Conservation (phyloP, 345 rosid genomes). For the Moricandia arvensis region DNA sequence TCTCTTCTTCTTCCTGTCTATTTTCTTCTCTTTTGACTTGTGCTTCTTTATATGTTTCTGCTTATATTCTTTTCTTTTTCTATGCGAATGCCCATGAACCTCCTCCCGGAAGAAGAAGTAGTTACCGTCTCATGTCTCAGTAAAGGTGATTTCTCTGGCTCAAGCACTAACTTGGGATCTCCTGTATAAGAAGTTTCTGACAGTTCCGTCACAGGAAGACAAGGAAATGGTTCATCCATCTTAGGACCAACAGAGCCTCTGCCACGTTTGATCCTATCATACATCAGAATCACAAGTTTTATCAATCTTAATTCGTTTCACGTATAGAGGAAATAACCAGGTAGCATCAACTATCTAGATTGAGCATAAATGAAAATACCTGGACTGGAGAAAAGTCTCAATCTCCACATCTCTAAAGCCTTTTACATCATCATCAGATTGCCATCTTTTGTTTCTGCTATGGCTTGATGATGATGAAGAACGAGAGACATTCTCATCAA, state of each 20-base stretch:
- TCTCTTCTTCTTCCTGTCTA: constrained; percentile 27
- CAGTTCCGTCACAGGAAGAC: constrained; percentile 41
- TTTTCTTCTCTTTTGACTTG: constrained; percentile 44
- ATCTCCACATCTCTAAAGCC: too few relatives aligned
- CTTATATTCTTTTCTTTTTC: constrained; percentile 41
- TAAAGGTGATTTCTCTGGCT: too few relatives aligned
- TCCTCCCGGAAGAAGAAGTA: constrained; percentile 31
- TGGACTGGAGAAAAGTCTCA: too few relatives aligned
- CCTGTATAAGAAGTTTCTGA: constrained; percentile 32
- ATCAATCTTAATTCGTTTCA: background rate
- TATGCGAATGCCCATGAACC: constrained; percentile 23
- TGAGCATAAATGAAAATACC: too few relatives aligned
- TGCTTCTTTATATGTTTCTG: constrained; percentile 22
- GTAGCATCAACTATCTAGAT: too few relatives aligned
- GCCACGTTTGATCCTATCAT: constrained; percentile 76
- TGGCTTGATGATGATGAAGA: too few relatives aligned
- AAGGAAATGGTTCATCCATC: constrained; percentile 85
- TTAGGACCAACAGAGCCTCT: constrained; percentile 86
- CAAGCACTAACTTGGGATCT: constrained; percentile 23
- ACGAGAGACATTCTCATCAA: too few relatives aligned
- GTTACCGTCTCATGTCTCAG: too few relatives aligned
- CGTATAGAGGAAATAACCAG: background rate
- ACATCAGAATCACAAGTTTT: constrained; percentile 16
- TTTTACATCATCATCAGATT: too few relatives aligned
- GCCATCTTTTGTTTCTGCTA: too few relatives aligned